Evolutionary conservation across 257 asterid species (phyloP), one percentile per base, ranked within the genome.

Genomic region (Nyctanthes arbortristis): DNA sequence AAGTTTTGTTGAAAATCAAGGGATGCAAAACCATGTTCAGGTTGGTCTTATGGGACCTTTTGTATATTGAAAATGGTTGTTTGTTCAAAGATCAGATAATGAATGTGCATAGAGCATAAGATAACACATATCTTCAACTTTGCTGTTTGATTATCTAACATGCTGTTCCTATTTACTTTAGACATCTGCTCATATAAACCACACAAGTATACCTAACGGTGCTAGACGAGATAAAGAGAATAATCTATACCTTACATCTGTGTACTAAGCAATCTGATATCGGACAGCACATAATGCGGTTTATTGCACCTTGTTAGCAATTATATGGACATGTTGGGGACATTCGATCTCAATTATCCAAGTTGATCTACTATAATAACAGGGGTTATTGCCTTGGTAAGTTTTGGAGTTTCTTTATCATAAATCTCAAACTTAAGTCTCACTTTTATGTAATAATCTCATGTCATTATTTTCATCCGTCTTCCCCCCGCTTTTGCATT

Each of bases 151-250:
- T 16, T 16, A 22, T 66, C 12, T 18, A 49, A 20, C 69, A 70
- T 58, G 60, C 52, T 76, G 77, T 66, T 65, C 80, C 66, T 65
- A 45, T 10, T 20, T 35, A 35, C 40, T 35, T 35, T 35, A 5
- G 40, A 12, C 10, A 35, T 35, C 5, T 35, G 6, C 1, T 35
- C 6, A 35, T 4, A 1, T 1, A 1, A 5, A 35, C 40, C 40
- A 35, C 40, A 35, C 40, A 35, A 35, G 6, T 35, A 35, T 8
- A 35, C 40, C 6, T 35, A 35, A 35, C 10, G 40, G 40, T 35
- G 40, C 11, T 35, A 35, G 11, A 5, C 40, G 6, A 47, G n/a
- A n/a, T 47, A 6, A 47, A 47, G 27, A 0, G 25, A 0, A 14
- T 37, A 0, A 6, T 6, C 7, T 3, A n/a, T 5, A n/a, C 56